These are phyloP conservation scores for Cruciata laevipes DNA, from an alignment of 257 asterid genomes.

Conservation along the genomic window DNA sequence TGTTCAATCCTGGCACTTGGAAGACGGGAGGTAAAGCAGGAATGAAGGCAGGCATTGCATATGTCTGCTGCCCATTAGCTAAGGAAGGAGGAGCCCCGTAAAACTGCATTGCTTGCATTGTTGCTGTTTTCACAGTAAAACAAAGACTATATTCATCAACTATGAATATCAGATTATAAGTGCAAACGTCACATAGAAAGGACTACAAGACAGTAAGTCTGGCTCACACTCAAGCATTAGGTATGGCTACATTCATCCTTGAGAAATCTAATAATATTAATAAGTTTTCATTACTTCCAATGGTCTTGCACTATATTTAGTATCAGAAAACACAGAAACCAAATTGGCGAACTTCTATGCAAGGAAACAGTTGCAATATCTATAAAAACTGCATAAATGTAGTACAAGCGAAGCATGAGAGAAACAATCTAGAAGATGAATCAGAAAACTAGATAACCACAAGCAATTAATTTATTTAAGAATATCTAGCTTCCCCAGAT, in stretches of 20 bases:
- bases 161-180: neutral
- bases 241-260: too few relatives aligned
- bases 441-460: neutral
- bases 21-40: constrained; percentile 46
- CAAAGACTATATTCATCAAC: neutral
- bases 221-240: too few relatives aligned
- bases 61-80: constrained; percentile 42
- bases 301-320: neutral
- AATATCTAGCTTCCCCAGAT: neutral
- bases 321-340: too few relatives aligned
- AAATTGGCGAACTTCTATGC: neutral
- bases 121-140: constrained; percentile 41
- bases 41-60: constrained; percentile 41
- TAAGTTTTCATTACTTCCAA: neutral
- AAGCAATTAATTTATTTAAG: neutral
- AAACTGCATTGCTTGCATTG: constrained; percentile 52
- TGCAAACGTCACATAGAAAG: neutral
- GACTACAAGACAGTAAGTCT: neutral
- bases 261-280: neutral
- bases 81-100: constrained; percentile 46
- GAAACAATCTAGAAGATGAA: constrained; percentile 4
- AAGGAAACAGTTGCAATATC: neutral
- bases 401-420: too few relatives aligned
- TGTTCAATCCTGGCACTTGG: constrained; percentile 50
- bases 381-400: neutral